phyloP scores from a whole-genome alignment of 2,329 filamentous ascomycete species.

The Ophiostoma ips region DNA sequence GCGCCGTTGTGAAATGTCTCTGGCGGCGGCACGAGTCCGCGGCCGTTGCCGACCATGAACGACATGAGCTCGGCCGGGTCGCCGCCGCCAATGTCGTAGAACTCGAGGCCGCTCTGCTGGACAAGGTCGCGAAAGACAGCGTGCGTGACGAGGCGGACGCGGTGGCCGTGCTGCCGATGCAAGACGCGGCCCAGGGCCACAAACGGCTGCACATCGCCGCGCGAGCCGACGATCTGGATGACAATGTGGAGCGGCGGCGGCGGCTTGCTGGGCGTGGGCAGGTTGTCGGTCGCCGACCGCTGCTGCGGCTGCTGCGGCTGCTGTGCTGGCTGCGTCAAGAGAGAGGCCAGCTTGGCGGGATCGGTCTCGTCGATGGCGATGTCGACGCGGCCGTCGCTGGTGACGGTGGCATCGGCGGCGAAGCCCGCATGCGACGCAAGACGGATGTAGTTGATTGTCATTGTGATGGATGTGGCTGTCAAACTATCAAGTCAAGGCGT shows the following conservation, averaged over 20 bases:
- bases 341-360: slow-evolving; percentile 43
- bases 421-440: slow-evolving; percentile 46
- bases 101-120: slow-evolving; percentile 54
- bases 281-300: no score
- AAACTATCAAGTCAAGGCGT: no score
- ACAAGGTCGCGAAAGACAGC: slow-evolving; percentile 54
- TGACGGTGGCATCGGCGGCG: slow-evolving; percentile 46
- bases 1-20: slow-evolving; percentile 65
- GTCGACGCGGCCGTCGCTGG: slow-evolving; percentile 60
- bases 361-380: slow-evolving; percentile 66
- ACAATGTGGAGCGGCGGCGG: slow-evolving; percentile 53
- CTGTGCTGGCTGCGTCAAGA: slow-evolving; percentile 30
- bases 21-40: slow-evolving; percentile 69
- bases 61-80: slow-evolving; percentile 68
- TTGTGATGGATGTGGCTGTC: background rate
- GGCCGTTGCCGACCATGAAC: slow-evolving; percentile 67
- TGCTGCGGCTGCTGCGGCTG: background rate
- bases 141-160: slow-evolving; percentile 62
- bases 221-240: slow-evolving; percentile 60
- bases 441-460: slow-evolving; percentile 34
- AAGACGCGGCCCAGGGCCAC: slow-evolving; percentile 53
- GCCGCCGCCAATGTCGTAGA: slow-evolving; percentile 57
- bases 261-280: slow-evolving; percentile 16
- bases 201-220: slow-evolving; percentile 66
- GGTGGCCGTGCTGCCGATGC: slow-evolving; percentile 51